Evolutionary conservation across 2,329 filamentous ascomycete species (phyloP).

Genomic region (Tolypocladium sp.): DNA sequence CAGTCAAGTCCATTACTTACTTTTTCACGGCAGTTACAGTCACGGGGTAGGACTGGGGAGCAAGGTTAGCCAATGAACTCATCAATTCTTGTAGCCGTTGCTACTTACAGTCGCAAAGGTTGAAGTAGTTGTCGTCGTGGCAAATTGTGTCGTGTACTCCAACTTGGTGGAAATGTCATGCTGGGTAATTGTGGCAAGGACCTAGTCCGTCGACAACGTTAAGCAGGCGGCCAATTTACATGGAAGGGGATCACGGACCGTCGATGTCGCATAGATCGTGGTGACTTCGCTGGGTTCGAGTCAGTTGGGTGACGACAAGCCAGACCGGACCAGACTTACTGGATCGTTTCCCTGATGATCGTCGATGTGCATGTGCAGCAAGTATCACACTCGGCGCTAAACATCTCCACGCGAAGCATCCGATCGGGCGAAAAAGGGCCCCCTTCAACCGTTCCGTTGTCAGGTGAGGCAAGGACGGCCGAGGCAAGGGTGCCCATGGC

Average conservation of each 20-base stretch:
- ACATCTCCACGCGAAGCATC: not conserved
- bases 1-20: constrained; percentile 2
- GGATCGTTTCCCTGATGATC: not conserved
- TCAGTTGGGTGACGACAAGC: not conserved
- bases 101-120: constrained; percentile 7
- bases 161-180: constrained; percentile 7
- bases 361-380: not conserved
- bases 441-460: not conserved
- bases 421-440: too few relatives aligned
- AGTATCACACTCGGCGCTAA: not conserved
- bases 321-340: not conserved
- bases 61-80: not conserved
- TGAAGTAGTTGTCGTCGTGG: constrained; percentile 8
- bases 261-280: not conserved
- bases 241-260: not conserved
- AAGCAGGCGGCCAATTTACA: not conserved
- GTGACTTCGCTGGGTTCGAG: not conserved
- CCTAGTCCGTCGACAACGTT: constrained; percentile 1
- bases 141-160: constrained; percentile 9
- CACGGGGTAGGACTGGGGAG: constrained; percentile 11
- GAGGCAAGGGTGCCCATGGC: not conserved
- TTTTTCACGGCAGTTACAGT: constrained; percentile 8
- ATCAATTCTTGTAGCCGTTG: not conserved
- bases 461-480: not conserved
- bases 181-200: constrained; percentile 6